phyloP scores from a whole-genome alignment of 2,329 filamentous ascomycete species.

The Nannizzia gypsea region DNA sequence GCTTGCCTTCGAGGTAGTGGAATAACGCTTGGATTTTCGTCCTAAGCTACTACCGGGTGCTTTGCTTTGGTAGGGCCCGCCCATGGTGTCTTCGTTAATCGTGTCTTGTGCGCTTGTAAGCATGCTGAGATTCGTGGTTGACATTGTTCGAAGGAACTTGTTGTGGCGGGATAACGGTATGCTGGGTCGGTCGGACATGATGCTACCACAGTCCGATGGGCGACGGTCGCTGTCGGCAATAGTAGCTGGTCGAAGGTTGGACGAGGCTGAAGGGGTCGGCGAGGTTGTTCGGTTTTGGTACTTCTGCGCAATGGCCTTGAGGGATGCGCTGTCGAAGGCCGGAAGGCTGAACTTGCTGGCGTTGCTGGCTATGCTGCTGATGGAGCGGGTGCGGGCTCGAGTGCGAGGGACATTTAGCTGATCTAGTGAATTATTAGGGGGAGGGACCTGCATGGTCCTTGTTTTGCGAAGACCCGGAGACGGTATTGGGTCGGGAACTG shows the following conservation, averaged over 20 bases:
- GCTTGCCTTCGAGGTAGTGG: neutral
- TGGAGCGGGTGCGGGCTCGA: constrained; percentile 11
- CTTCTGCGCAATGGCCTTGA: constrained; percentile 9
- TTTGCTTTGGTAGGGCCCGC: neutral
- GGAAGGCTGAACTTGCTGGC: constrained; percentile 14
- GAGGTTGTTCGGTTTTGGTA: constrained; percentile 7
- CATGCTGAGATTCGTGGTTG: constrained; percentile 9
- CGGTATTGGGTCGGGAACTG: neutral
- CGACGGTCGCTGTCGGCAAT: neutral
- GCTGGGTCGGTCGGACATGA: neutral
- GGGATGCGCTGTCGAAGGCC: constrained; percentile 9
- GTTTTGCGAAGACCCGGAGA: neutral
- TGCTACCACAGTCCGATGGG: constrained; percentile 7
- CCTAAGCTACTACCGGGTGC: neutral
- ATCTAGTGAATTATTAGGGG: neutral
- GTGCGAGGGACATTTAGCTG: neutral
- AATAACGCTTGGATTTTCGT: neutral
- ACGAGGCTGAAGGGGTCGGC: constrained; percentile 2
- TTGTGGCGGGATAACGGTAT: neutral
- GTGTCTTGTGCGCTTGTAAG: neutral
- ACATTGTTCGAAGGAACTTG: constrained; percentile 1
- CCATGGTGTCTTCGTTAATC: neutral
- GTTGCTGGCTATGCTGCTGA: constrained; percentile 14
- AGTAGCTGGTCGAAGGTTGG: neutral
- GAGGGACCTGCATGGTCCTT: neutral